Percentiles rank a stretch among this genome's conserved stretches.
These are phyloP conservation scores for Nadsonia starkeyi-henricii DNA, from an alignment of 1,139 yeast genomes.

Conservation along the genomic window DNA sequence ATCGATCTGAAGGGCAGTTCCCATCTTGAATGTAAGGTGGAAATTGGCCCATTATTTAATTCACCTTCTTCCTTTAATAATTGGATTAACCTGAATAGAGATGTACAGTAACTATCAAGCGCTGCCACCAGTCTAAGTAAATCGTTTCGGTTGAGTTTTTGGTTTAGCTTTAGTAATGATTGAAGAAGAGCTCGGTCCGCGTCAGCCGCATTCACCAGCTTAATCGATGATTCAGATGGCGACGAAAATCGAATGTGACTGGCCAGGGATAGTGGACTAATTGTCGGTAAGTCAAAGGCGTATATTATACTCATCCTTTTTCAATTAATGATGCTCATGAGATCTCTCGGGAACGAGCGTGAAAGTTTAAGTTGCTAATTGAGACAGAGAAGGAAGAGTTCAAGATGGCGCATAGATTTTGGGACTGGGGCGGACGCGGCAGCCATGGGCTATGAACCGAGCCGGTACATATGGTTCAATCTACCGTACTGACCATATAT, in stretches of 20 bases:
- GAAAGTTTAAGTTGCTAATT: too few relatives aligned
- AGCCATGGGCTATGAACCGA: too few relatives aligned
- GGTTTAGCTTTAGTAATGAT: background rate
- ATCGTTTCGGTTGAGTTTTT: background rate
- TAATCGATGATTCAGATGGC: background rate
- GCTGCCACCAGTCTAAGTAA: background rate
- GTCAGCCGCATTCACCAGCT: background rate
- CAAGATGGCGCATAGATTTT: too few relatives aligned
- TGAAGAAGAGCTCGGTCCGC: background rate
- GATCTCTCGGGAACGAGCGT: too few relatives aligned
- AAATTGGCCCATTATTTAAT: background rate
- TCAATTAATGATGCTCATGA: too few relatives aligned
- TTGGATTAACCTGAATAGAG: background rate
- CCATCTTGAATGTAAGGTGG: background rate
- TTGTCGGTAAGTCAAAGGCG: background rate
- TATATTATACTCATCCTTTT: background rate
- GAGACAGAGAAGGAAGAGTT: too few relatives aligned
- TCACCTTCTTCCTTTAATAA: background rate
- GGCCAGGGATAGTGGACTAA: background rate
- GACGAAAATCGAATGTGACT: background rate
- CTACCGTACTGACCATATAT: too few relatives aligned
- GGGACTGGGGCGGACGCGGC: too few relatives aligned
- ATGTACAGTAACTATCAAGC: background rate
- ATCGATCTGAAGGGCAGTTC: background rate
- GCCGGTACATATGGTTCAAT: too few relatives aligned